Base-by-base conservation (phyloP, 208 protist species). In the Strigomonas galati region DNA sequence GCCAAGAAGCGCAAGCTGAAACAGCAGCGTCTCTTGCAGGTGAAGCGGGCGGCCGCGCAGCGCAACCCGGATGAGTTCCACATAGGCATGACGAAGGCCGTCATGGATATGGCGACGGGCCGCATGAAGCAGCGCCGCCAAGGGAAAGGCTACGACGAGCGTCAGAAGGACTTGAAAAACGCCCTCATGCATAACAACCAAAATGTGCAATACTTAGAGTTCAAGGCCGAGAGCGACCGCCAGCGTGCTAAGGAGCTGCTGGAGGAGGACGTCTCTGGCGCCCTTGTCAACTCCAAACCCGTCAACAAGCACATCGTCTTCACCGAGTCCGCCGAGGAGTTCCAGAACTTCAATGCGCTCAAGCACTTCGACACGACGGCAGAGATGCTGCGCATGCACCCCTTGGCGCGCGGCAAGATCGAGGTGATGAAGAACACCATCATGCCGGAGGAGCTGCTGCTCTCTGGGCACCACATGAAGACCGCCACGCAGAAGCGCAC, bases 11-110 rank as follows among this genome's bases (percentile, higher is more conserved):
- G 88, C 23, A 83, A 92, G 51, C 69, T 71, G 0, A 97, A 97
- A 67, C 77, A 94, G 15, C 62, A 86, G 58, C 72, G 76, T 15
- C 76, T 98, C 19, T 63, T 82, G 53, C 44, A 90, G 46, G 73
- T 98, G 30, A 90, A 93, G 72, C 81, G 91, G 0, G 82, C 84
- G 2, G 92, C 87, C 2, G 87, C 91, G 24, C 86, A 96, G 66
- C 86, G 92, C 48, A 98, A 98, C 65, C 92, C 92, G 0, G 92
- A 98, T 82, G 94, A 98, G 75, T 98, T 96, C 65, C 76, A 97
- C 65, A 94, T 96, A 65, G 88, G 84, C 54, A 98, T 98, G 94
- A 96, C 93, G 0, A 91, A 93, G 75, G 76, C 86, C 17, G 71
- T 94, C 35, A 85, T 97, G 76, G 91, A 97, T 59, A 74, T 91